Percentiles rank a stretch among this genome's conserved stretches.
phyloP scores from a whole-genome alignment of 192 early-diverging fungal genomes.

The Coemansia sp. region DNA sequence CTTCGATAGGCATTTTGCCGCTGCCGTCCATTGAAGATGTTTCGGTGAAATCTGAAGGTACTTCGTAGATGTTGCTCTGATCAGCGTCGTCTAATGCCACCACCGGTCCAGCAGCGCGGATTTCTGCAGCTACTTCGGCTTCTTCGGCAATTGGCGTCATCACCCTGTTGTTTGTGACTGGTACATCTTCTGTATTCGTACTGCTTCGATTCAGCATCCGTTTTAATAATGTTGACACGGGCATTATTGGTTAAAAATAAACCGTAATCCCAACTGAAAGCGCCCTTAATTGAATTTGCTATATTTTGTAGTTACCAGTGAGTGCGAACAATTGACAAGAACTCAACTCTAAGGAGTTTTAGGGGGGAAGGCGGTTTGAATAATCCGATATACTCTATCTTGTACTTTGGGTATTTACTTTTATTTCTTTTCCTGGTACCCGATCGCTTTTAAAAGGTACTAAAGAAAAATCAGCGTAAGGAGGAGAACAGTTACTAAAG shows the following conservation, averaged over 20 bases:
- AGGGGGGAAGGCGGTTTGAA: too few relatives aligned
- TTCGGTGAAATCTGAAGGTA: constrained; percentile 28
- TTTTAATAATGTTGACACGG: constrained; percentile 31
- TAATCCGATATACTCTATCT: too few relatives aligned
- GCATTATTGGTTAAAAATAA: constrained; percentile 18
- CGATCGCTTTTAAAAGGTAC: too few relatives aligned
- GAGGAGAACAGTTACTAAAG: too few relatives aligned
- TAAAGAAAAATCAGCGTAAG: too few relatives aligned
- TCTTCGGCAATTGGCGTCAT: constrained; percentile 2
- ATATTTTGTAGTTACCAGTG: neutral
- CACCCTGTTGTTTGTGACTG: neutral
- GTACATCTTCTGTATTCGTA: constrained; percentile 9
- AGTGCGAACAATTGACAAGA: neutral
- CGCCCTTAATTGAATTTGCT: neutral
- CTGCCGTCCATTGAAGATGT: constrained; percentile 26
- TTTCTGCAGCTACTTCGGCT: constrained; percentile 7
- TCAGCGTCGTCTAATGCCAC: constrained; percentile 3
- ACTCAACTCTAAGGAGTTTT: too few relatives aligned
- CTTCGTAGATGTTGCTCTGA: constrained; percentile 15
- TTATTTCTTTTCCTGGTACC: too few relatives aligned
- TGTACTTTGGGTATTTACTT: too few relatives aligned
- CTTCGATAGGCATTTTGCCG: constrained; percentile 29
- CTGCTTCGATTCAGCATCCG: constrained; percentile 40
- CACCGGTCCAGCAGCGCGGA: constrained; percentile 13
- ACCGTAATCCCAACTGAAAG: neutral